A percentile compares a stretch with the other conserved stretches of the same genome.
phyloP scores from a whole-genome alignment of 495 filamentous ascomycete species.

The Letharia columbiana region DNA sequence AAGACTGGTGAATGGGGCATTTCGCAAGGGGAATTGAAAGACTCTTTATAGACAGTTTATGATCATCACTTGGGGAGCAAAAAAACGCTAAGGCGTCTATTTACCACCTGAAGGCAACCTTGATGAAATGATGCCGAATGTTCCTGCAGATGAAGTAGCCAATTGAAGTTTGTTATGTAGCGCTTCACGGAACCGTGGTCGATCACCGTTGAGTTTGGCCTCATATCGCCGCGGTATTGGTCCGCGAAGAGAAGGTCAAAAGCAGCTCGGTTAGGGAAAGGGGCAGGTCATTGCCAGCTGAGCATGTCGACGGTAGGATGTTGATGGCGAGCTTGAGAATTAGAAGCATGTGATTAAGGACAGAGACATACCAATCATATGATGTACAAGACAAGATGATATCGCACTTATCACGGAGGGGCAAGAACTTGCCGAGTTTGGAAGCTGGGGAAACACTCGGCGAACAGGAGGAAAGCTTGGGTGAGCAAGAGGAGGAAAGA shows the following conservation, averaged over 20 bases:
- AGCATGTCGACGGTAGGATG: neutral
- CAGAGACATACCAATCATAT: neutral
- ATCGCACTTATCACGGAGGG: neutral
- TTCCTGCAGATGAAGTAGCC: slow-evolving; percentile 11
- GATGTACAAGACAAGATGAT: neutral
- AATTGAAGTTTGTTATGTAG: slow-evolving; percentile 6
- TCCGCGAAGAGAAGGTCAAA: slow-evolving; percentile 14
- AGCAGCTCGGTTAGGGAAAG: neutral
- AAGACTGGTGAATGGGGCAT: neutral
- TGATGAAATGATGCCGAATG: slow-evolving; percentile 1
- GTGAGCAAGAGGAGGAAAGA: neutral
- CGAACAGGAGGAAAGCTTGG: neutral
- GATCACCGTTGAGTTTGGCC: neutral
- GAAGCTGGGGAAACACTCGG: slow-evolving; percentile 6
- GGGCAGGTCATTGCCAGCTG: slow-evolving; percentile 7
- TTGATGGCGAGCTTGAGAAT: neutral
- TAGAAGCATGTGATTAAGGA: neutral
- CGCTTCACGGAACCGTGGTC: neutral
- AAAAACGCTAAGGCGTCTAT: neutral
- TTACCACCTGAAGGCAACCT: slow-evolving; percentile 7
- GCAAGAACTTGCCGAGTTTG: slow-evolving; percentile 10
- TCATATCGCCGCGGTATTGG: slow-evolving; percentile 8
- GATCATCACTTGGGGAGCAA: neutral
- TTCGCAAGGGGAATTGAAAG: neutral
- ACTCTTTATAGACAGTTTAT: slow-evolving; percentile 12